Evolutionary conservation across 202 grass and related monocot genomes (phyloP).

Genomic region (Zoysia matrella): DNA sequence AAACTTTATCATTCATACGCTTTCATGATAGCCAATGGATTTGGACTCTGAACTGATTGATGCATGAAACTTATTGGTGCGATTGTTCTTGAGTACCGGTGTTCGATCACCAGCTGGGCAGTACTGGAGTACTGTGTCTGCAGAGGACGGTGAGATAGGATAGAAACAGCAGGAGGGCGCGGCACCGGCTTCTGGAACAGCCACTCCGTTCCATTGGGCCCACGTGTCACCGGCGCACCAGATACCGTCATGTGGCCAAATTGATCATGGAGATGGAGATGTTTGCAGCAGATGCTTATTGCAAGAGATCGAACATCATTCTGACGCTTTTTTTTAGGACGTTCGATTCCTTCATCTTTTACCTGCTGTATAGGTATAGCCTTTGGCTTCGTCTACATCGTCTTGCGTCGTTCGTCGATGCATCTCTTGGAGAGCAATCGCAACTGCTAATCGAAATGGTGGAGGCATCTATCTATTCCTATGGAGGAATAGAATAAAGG

Average conservation of each 20-base stretch:
- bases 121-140: background rate
- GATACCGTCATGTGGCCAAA: slow-evolving; percentile 26
- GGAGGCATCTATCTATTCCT: slow-evolving; percentile 20
- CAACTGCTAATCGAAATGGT: background rate
- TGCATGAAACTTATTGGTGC: background rate
- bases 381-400: slow-evolving; percentile 23
- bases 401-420: background rate
- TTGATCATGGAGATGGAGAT: background rate
- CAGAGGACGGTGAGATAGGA: background rate
- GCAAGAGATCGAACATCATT: background rate
- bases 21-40: background rate
- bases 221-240: slow-evolving; percentile 3
- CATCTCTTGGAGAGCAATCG: background rate
- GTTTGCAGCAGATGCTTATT: slow-evolving; percentile 16
- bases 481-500: background rate
- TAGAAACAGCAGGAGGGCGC: background rate
- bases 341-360: slow-evolving; percentile 45
- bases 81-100: background rate
- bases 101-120: slow-evolving; percentile 13
- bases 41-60: background rate
- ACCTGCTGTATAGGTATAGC: background rate
- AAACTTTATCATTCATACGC: background rate
- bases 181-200: slow-evolving; percentile 12
- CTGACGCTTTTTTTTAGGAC: slow-evolving; percentile 12
- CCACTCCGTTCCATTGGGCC: background rate